Evolutionary conservation across 352 stramenopile genomes (phyloP).

Genomic region (Peronospora tabacina): DNA sequence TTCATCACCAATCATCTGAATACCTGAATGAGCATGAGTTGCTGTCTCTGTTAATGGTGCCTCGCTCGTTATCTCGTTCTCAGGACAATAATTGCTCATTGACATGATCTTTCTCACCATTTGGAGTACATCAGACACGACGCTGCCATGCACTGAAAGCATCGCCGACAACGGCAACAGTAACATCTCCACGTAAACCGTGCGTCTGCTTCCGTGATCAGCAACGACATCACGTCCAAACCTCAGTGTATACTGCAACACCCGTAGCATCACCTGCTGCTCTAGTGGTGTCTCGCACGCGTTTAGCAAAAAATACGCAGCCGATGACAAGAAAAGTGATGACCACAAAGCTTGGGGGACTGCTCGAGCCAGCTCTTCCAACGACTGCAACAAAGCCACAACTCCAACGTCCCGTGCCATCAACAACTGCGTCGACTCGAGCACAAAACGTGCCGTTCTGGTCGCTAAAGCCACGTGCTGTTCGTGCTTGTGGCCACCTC

Average conservation of each 20-base stretch:
- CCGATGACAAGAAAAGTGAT: constrained; percentile 34
- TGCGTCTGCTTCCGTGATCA: constrained; percentile 4
- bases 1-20: constrained; percentile 28
- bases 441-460: constrained; percentile 12
- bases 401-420: constrained; percentile 27
- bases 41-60: constrained; percentile 14
- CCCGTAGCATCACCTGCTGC: constrained; percentile 36
- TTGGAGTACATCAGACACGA: constrained; percentile 36
- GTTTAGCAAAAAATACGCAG: constrained; percentile 32
- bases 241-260: constrained; percentile 25
- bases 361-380: constrained; percentile 28
- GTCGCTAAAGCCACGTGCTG: constrained; percentile 5
- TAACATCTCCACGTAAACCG: constrained; percentile 52
- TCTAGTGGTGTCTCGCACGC: constrained; percentile 27
- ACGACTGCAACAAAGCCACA: constrained; percentile 37
- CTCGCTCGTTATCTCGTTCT: not conserved
- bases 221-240: constrained; percentile 13
- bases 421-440: constrained; percentile 26
- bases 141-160: constrained; percentile 24
- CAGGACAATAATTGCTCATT: constrained; percentile 10
- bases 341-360: constrained; percentile 26
- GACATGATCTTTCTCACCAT: constrained; percentile 29
- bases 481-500: constrained; percentile 4
- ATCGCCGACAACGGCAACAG: constrained; percentile 47
- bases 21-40: constrained; percentile 27